These are phyloP conservation scores for Laburnicola sp. DNA, from an alignment of 2,329 filamentous ascomycete genomes.

Conservation along the genomic window DNA sequence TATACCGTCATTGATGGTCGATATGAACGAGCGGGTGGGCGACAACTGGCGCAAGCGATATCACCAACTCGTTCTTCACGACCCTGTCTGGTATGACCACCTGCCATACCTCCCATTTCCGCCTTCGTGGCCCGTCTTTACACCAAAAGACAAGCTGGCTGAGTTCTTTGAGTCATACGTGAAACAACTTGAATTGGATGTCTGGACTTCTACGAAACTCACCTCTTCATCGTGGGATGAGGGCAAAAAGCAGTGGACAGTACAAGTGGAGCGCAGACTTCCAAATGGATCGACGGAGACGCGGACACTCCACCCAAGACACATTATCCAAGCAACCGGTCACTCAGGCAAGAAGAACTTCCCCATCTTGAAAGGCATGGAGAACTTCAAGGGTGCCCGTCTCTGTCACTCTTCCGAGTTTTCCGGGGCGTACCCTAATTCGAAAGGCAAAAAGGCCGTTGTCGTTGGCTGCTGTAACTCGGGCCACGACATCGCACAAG, in stretches of 20 bases:
- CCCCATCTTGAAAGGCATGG: constrained; percentile 34
- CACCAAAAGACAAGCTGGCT: constrained; percentile 42
- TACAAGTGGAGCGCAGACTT: constrained; percentile 34
- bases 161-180: constrained; percentile 46
- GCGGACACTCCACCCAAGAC: constrained; percentile 31
- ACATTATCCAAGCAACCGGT: constrained; percentile 37
- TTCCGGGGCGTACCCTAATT: constrained; percentile 35
- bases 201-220: constrained; percentile 45
- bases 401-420: constrained; percentile 40
- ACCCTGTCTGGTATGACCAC: constrained; percentile 46
- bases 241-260: constrained; percentile 42
- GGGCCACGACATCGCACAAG: constrained; percentile 54
- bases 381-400: constrained; percentile 44
- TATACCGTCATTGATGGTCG: constrained; percentile 50
- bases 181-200: constrained; percentile 44
- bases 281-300: constrained; percentile 25
- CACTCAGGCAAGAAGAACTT: constrained; percentile 40
- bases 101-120: constrained; percentile 44
- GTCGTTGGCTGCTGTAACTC: constrained; percentile 56
- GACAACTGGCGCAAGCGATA: constrained; percentile 54
- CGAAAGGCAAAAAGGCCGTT: constrained; percentile 48
- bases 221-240: constrained; percentile 47
- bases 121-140: constrained; percentile 38
- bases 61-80: constrained; percentile 49
- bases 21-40: constrained; percentile 48